A percentile compares a stretch with the other conserved stretches of the same genome.
These are phyloP conservation scores for Scopulariopsis brevicaulis DNA, from an alignment of 2,329 filamentous ascomycete species.

Conservation along the genomic window DNA sequence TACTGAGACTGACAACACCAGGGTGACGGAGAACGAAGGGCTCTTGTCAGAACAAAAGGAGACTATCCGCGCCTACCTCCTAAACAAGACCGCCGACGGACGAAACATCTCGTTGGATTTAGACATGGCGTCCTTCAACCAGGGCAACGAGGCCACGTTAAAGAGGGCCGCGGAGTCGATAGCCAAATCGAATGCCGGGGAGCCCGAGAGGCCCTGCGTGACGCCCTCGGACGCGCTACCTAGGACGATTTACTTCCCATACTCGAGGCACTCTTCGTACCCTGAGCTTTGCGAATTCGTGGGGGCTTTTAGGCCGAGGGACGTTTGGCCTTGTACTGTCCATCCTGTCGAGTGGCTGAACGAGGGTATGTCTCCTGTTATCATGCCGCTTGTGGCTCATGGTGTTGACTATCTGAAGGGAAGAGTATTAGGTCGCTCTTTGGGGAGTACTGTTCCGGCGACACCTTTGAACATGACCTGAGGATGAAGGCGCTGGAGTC, in stretches of 20 bases:
- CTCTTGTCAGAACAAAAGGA: conserved; percentile 11
- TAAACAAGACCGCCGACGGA: conserved; percentile 10
- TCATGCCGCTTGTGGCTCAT: not conserved
- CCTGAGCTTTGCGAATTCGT: conserved; percentile 65
- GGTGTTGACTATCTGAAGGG: conserved; percentile 13
- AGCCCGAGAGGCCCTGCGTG: not conserved
- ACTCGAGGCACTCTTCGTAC: conserved; percentile 83
- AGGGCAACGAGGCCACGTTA: conserved; percentile 17
- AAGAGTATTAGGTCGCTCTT: conserved; percentile 61
- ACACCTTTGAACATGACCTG: conserved; percentile 52
- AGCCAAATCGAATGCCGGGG: conserved; percentile 6
- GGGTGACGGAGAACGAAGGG: not conserved
- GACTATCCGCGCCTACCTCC: conserved; percentile 4
- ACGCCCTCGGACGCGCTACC: conserved; percentile 16
- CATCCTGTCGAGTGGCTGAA: conserved; percentile 49
- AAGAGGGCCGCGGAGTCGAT: conserved; percentile 12
- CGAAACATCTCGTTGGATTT: conserved; percentile 22
- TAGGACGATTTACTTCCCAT: conserved; percentile 55
- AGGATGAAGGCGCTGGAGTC: not conserved
- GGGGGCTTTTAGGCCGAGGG: conserved; percentile 54
- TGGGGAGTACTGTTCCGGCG: conserved; percentile 51
- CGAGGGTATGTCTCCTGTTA: conserved; percentile 22
- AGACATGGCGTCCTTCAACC: conserved; percentile 14
- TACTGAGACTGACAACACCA: not conserved
- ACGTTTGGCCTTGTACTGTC: conserved; percentile 76